Conservation (phyloP, 2,329 filamentous ascomycete species). For the Hymenoscyphus salicellus region DNA sequence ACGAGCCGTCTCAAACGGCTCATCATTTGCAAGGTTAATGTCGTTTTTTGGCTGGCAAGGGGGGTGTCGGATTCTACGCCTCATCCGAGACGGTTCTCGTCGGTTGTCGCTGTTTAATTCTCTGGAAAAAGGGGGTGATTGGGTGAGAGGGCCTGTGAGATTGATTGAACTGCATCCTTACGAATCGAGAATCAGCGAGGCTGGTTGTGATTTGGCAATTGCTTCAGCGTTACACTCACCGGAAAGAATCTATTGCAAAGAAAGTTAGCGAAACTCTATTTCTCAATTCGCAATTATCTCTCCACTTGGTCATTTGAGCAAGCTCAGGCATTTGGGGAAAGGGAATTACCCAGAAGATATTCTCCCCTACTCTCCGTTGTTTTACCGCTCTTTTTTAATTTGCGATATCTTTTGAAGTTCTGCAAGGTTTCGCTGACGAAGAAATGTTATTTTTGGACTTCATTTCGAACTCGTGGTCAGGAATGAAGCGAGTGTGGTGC, state of each 20-base stretch:
- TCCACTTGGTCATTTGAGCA: background rate
- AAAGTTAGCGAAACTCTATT: background rate
- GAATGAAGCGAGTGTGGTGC: too few relatives aligned
- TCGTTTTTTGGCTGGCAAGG: background rate
- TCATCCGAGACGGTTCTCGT: background rate
- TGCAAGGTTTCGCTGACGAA: background rate
- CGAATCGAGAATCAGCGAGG: background rate
- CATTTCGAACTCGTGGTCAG: too few relatives aligned
- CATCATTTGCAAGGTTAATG: too few relatives aligned
- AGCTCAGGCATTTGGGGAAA: background rate
- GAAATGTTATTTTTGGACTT: background rate
- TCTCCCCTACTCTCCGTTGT: background rate
- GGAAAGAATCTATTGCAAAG: background rate
- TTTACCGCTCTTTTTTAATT: background rate
- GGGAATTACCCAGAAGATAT: background rate
- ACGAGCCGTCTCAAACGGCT: too few relatives aligned
- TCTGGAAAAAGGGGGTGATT: background rate
- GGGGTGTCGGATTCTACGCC: background rate
- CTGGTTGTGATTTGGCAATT: background rate
- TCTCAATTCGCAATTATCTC: background rate
- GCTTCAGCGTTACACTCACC: background rate
- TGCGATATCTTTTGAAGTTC: background rate
- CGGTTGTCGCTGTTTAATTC: background rate
- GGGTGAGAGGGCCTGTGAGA: background rate
- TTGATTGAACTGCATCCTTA: background rate